Evolutionary conservation across 352 stramenopile genomes (phyloP).

Genomic region (Phytopythium ostracodes): DNA sequence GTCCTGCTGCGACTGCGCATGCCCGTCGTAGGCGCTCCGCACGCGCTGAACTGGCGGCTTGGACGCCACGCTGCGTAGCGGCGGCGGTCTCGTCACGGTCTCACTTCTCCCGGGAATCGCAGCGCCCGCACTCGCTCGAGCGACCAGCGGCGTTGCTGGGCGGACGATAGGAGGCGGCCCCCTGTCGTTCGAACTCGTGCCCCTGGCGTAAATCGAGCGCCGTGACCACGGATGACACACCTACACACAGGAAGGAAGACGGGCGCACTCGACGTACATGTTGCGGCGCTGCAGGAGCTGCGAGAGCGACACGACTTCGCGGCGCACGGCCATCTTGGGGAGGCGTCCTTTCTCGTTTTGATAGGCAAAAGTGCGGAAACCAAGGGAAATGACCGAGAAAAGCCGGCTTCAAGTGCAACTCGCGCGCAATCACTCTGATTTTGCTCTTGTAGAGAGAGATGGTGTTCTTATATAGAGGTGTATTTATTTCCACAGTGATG

Average conservation of each 20-base stretch:
- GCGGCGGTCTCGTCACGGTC: neutral
- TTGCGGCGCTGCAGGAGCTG: slow-evolving; percentile 58
- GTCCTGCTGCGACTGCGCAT: slow-evolving; percentile 1
- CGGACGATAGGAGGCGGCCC: neutral
- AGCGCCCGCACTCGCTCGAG: neutral
- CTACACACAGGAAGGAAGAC: neutral
- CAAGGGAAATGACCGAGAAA: neutral
- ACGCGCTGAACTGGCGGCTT: neutral
- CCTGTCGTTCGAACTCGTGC: neutral
- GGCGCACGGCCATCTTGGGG: slow-evolving; percentile 46
- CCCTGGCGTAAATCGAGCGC: neutral
- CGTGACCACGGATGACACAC: neutral
- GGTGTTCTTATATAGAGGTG: neutral
- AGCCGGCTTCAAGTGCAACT: slow-evolving; percentile 7
- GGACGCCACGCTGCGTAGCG: neutral
- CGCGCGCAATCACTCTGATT: slow-evolving; percentile 1
- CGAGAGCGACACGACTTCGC: slow-evolving; percentile 70
- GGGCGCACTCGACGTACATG: slow-evolving; percentile 13
- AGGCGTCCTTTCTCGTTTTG: neutral
- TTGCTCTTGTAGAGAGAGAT: neutral
- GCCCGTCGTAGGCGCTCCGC: neutral
- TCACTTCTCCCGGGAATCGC: neutral
- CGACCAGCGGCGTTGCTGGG: neutral
- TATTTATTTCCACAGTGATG: neutral
- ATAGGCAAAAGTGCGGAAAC: slow-evolving; percentile 1